These are phyloP conservation scores for Aspergillus aculeatus DNA, from an alignment of 2,329 filamentous ascomycete species.

Conservation along the genomic window DNA sequence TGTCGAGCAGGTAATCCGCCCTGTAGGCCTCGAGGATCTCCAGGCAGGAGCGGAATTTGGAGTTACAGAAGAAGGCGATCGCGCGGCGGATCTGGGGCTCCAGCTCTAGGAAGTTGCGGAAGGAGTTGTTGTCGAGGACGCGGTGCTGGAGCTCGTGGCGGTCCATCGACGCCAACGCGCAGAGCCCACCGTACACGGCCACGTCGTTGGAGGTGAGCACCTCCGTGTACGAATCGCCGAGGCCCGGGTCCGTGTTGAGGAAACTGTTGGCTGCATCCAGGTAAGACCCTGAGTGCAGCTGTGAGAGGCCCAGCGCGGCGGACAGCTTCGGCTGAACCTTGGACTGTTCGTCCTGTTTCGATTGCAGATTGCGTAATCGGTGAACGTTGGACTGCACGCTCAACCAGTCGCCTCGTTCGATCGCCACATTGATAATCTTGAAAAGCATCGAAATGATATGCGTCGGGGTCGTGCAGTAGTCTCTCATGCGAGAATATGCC, in stretches of 20 bases:
- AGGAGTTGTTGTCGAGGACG: constrained; percentile 76
- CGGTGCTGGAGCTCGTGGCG: constrained; percentile 69
- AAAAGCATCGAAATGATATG: constrained; percentile 82
- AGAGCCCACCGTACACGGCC: constrained; percentile 85
- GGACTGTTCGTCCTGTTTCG: constrained; percentile 57
- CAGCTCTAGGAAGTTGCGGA: constrained; percentile 84
- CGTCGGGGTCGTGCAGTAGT: constrained; percentile 78
- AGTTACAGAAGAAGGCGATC: constrained; percentile 83
- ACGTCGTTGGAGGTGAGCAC: constrained; percentile 82
- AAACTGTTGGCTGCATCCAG: constrained; percentile 71
- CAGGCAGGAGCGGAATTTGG: constrained; percentile 83
- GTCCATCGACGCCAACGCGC: constrained; percentile 86
- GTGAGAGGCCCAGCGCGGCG: constrained; percentile 60
- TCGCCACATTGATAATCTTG: constrained; percentile 71
- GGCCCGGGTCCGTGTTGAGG: constrained; percentile 60
- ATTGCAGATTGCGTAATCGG: constrained; percentile 53
- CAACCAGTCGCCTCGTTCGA: constrained; percentile 77
- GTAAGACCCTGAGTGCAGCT: constrained; percentile 58
- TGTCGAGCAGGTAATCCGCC: constrained; percentile 83
- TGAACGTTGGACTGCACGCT: constrained; percentile 63
- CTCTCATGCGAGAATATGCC: constrained; percentile 81
- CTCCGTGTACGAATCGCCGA: constrained; percentile 62
- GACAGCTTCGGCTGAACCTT: constrained; percentile 65
- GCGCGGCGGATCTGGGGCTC: constrained; percentile 94
- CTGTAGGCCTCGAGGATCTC: constrained; percentile 77